phyloP scores from a whole-genome alignment of 495 filamentous ascomycete genomes.

The Bacidia gigantensis region DNA sequence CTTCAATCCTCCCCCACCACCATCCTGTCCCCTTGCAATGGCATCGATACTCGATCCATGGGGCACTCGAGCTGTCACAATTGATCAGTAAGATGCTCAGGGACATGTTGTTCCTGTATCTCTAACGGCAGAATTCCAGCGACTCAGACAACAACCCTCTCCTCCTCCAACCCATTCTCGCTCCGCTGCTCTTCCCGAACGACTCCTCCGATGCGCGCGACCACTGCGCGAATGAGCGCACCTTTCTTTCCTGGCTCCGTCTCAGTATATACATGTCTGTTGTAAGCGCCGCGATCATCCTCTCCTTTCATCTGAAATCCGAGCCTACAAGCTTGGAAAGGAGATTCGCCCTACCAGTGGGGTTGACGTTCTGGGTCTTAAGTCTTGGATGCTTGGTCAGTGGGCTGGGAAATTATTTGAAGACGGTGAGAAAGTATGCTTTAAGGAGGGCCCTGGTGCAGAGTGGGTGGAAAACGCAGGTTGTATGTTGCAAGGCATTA shows the following conservation, averaged over 20 bases:
- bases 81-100: slow-evolving; percentile 12
- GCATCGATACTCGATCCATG: slow-evolving; percentile 7
- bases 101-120: background rate
- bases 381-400: slow-evolving; percentile 58
- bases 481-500: slow-evolving; percentile 33
- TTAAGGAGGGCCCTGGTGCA: slow-evolving; percentile 72
- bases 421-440: slow-evolving; percentile 74
- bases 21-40: slow-evolving; percentile 3
- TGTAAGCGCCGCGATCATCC: slow-evolving; percentile 74
- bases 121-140: slow-evolving; percentile 3
- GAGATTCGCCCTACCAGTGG: slow-evolving; percentile 68
- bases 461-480: slow-evolving; percentile 84
- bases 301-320: slow-evolving; percentile 81
- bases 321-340: slow-evolving; percentile 56
- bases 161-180: slow-evolving; percentile 54
- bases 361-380: slow-evolving; percentile 76
- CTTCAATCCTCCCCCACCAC: background rate
- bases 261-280: slow-evolving; percentile 83
- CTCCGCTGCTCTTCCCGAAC: slow-evolving; percentile 81
- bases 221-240: slow-evolving; percentile 43
- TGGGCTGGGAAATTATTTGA: slow-evolving; percentile 77
- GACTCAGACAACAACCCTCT: slow-evolving; percentile 30
- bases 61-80: slow-evolving; percentile 2
- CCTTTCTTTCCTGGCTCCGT: slow-evolving; percentile 89
- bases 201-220: slow-evolving; percentile 69